Evolutionary conservation across 2,329 filamentous ascomycete species (phyloP), one percentile per base, ranked within the genome.

Genomic region (Phaeosphaeria sp.): DNA sequence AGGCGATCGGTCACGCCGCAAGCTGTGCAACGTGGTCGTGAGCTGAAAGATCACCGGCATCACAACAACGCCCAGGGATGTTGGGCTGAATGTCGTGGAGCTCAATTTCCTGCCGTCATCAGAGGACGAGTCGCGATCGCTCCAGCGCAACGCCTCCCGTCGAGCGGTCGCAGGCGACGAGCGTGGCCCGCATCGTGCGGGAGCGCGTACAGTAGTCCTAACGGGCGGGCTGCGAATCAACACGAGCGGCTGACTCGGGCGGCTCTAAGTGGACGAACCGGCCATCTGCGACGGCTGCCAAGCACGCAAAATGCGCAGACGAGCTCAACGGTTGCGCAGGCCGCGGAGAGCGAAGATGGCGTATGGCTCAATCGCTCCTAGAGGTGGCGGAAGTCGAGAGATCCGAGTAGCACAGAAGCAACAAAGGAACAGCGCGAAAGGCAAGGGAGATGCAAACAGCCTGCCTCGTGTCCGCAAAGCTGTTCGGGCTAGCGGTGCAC

Each of bases 381-480:
- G 3, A 40, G 3, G 47, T 17, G 42, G 51, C 47, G 42, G 30
- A 49, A 47, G 49, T 57, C 6, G 54, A 55, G 56, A 51, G 43
- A 43, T 30, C 51, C 42, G 44, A 39, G 63, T 62, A 54, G 52
- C 58, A 63, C 59, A 59, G 36, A 55, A 60, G 64, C 53, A 61
- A 66, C 63, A 66, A 66, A 66, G 64, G 52, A 59, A 49, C n/a
- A 61, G 53, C 56, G 56, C 53, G 45, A 53, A 49, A 55, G 60
- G 51, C 53, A 58, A 68, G 62, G 61, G 64, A 53, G 58, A 65
- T 64, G 67, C 61, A 56, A 60, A 55, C 55, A 60, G 60, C 55
- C 51, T 59, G 51, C 48, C 49, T 56, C 49, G 48, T 49, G 55
- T 46, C 49, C 61, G 56, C 56, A 56, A 60, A 56, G 44, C 54